phyloP scores from a whole-genome alignment of 2,329 filamentous ascomycete species.

The Aspergillus aculeatus region DNA sequence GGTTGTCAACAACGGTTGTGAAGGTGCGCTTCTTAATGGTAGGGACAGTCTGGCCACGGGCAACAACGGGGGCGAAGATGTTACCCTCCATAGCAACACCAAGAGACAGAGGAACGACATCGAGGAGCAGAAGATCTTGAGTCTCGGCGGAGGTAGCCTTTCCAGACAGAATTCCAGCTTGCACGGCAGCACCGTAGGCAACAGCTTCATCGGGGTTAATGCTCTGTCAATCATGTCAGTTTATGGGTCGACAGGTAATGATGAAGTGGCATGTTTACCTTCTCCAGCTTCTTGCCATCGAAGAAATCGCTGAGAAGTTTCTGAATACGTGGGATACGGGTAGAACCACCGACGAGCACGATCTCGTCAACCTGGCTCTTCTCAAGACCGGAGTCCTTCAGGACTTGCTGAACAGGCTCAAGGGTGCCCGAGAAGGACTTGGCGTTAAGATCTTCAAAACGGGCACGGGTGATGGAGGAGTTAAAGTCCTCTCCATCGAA shows the following conservation, averaged over 20 bases:
- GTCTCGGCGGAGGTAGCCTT: constrained; percentile 97
- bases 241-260: not conserved
- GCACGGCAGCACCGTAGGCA: constrained; percentile 96
- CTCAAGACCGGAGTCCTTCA: constrained; percentile 85
- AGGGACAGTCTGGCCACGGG: constrained; percentile 73
- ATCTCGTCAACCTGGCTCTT: constrained; percentile 97
- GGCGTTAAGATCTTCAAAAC: constrained; percentile 98
- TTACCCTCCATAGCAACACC: constrained; percentile 99
- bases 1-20: constrained; percentile 68
- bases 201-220: constrained; percentile 99
- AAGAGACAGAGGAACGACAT: constrained; percentile 93
- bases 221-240: constrained; percentile 49
- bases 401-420: constrained; percentile 91
- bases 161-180: constrained; percentile 97
- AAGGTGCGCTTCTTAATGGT: constrained; percentile 84
- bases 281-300: constrained; percentile 99
- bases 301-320: constrained; percentile 99
- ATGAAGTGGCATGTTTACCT: constrained; percentile 46
- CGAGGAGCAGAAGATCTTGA: constrained; percentile 87
- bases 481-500: constrained; percentile 98
- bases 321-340: constrained; percentile 98
- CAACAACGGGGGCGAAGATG: constrained; percentile 93
- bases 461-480: constrained; percentile 93
- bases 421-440: constrained; percentile 92
- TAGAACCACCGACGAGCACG: constrained; percentile 97